Conservation (phyloP, 176 grass and related monocot species). For the Pharus latifolius region DNA sequence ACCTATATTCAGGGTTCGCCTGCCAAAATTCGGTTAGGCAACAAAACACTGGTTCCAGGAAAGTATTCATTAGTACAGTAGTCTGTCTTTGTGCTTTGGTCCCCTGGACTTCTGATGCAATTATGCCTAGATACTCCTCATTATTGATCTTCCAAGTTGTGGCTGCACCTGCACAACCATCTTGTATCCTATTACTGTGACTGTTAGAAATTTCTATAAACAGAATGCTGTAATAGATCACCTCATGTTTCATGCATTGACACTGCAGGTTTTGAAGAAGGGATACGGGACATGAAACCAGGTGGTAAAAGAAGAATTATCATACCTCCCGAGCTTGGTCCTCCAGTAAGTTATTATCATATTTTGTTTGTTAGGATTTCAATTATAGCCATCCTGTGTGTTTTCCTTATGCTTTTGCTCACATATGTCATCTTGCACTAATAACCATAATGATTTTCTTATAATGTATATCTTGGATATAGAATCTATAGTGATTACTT, state of each 20-base stretch:
- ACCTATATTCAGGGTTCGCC: slow-evolving; percentile 86
- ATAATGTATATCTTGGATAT: neutral
- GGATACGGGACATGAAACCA: slow-evolving; percentile 88
- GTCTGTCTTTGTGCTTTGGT: neutral
- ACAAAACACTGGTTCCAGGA: slow-evolving; percentile 95
- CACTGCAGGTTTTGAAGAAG: slow-evolving; percentile 97
- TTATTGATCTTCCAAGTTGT: neutral
- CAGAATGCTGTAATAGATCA: neutral
- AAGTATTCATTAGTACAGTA: slow-evolving; percentile 23
- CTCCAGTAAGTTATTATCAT: slow-evolving; percentile 61
- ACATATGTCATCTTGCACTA: neutral
- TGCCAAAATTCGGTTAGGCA: slow-evolving; percentile 88
- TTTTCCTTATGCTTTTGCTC: neutral
- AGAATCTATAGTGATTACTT: too few species aligned
- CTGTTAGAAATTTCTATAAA: neutral
- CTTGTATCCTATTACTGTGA: neutral
- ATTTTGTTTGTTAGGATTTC: slow-evolving; percentile 1
- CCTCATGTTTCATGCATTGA: slow-evolving; percentile 23
- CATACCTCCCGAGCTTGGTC: slow-evolving; percentile 95
- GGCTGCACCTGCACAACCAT: neutral
- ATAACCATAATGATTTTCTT: neutral
- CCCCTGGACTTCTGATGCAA: neutral
- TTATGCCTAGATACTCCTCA: neutral
- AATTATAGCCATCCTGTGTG: neutral
- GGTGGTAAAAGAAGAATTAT: slow-evolving; percentile 90